Base-by-base conservation (phyloP, 805 yeast genomes). In the Starmerella sirachaensis region DNA sequence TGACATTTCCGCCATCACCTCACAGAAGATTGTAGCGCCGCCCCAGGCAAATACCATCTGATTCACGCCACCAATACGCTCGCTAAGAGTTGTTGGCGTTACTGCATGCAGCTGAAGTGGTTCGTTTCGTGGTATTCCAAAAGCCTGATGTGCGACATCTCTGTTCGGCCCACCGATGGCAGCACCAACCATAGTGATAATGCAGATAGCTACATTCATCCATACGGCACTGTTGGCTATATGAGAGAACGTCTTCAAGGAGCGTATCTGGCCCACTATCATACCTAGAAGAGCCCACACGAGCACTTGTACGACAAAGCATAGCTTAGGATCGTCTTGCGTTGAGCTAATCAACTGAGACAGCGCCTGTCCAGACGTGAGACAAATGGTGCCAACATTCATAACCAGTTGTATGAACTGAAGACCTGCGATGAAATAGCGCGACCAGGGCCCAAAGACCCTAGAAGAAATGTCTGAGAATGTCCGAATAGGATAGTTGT, bases 21-120 rank as follows among this genome's bases (percentile, higher is more conserved):
- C 70, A 13, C 65, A 60, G 53, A 66, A 67, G 34, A 66, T 62
- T 43, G 67, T 59, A 12, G 72, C 67, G 44, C 72, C 73, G 26
- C 71, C 72, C 57, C 65, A 68, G 3, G 70, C 63, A 49, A 62
- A 68, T 13, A 68, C 68, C 43, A 67, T 59, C 49, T 66, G 66
- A 53, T 65, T 59, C 41, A 63, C 41, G 30, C 52, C 52, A 18
- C 14, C 37, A 33, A 48, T 47, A 12, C 38, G 38, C 21, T 21
- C 31, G 11, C 16, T 22, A 14, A 48, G 31, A 12, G 6, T 17
- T 1, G 33, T 23, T 8, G 32, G 23, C 7, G 36, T 14, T 13
- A 31, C 33, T 5, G 40, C 48, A 7, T 16, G 6, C 6, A 29
- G 29, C 19, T 23, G 3, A 7, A 41, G 33, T 2, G 38, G 39